phyloP scores from a whole-genome alignment of 2,329 filamentous ascomycete genomes.

The Zymoseptoria tritici region DNA sequence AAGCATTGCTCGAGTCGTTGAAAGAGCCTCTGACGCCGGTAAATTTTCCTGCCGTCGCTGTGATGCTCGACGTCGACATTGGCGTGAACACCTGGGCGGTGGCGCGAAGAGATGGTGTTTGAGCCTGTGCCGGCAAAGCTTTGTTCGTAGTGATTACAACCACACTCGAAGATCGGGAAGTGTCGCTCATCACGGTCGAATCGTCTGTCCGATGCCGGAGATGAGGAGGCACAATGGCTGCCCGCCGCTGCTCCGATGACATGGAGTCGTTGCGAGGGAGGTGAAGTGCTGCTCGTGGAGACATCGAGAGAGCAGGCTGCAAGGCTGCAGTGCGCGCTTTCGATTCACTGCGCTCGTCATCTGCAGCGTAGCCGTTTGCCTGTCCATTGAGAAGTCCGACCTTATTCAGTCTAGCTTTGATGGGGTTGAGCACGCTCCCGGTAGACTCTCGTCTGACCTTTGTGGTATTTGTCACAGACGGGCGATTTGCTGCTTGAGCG shows the following conservation, averaged over 20 bases:
- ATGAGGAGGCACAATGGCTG: not conserved
- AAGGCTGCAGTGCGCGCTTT: slow-evolving; percentile 2
- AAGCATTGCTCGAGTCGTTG: not conserved
- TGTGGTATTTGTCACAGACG: slow-evolving; percentile 14
- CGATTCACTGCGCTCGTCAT: not conserved
- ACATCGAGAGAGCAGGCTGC: not conserved
- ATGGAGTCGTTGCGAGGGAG: not conserved
- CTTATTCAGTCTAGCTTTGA: slow-evolving; percentile 16
- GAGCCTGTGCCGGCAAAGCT: not conserved
- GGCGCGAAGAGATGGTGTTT: slow-evolving; percentile 16
- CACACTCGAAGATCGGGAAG: not conserved
- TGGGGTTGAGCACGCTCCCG: slow-evolving; percentile 16
- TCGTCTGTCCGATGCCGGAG: not conserved
- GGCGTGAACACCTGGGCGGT: slow-evolving; percentile 23
- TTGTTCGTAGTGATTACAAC: not conserved
- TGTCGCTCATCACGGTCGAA: not conserved
- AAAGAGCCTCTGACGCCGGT: not conserved
- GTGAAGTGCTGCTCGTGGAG: not conserved
- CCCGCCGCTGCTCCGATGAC: not conserved
- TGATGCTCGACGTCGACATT: slow-evolving; percentile 4
- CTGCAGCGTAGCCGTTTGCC: not conserved
- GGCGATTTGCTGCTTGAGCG: slow-evolving; percentile 13
- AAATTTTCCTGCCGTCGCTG: not conserved
- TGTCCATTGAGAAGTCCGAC: slow-evolving; percentile 10
- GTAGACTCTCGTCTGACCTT: slow-evolving; percentile 15